A percentile compares a stretch with the other conserved stretches of the same genome.
These are phyloP conservation scores for Daedaleopsis sinensis DNA, from an alignment of 768 basidiomycete species.

Conservation along the genomic window DNA sequence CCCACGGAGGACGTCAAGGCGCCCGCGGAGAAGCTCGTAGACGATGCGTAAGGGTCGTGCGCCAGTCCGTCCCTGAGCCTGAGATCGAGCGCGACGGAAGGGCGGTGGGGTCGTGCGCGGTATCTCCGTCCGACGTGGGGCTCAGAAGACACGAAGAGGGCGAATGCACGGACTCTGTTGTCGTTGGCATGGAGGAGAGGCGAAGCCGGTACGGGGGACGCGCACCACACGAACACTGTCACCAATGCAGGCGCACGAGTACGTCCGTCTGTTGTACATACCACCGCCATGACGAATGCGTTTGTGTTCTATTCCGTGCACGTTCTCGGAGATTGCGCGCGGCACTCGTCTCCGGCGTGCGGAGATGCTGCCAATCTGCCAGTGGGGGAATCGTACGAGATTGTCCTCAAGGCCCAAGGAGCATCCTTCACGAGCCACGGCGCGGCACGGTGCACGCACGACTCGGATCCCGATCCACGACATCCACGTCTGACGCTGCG, in stretches of 20 bases:
- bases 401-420: background rate
- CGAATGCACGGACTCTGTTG: background rate
- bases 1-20: constrained; percentile 50
- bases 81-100: background rate
- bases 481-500: background rate
- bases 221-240: background rate
- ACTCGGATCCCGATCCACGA: no score
- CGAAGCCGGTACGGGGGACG: background rate
- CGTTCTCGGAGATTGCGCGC: background rate
- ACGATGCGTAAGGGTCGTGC: constrained; percentile 38
- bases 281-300: background rate
- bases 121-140: background rate
- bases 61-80: background rate
- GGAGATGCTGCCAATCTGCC: background rate
- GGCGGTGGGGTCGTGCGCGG: background rate
- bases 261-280: background rate
- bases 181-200: background rate
- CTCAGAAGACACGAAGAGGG: background rate
- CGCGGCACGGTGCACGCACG: background rate
- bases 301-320: background rate
- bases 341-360: no score
- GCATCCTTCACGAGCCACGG: background rate
- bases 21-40: constrained; percentile 60
- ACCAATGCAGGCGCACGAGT: background rate
- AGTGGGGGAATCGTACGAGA: background rate